Base-by-base conservation (phyloP, 768 basidiomycete species). In the Rhizopogon vulgaris region DNA sequence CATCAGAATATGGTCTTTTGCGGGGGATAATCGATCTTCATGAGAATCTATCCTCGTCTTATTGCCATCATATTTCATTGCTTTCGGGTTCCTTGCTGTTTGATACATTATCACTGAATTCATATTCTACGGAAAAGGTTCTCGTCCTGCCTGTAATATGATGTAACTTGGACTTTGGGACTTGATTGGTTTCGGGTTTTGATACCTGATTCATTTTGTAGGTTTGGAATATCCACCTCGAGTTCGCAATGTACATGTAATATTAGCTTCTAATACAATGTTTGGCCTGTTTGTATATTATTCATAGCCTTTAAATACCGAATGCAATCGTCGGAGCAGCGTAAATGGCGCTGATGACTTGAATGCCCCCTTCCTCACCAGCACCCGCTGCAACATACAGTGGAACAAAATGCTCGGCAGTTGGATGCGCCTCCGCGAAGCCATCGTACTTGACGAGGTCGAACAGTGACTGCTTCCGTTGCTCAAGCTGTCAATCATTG, bases 371-470 rank as follows among this genome's bases (percentile, higher is more conserved):
- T 4, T 71, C 73, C 40, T 80, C 84, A 11, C 82, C 84, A 6
- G 86, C 88, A 3, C 86, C 89, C 1, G 81, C 84, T 4, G 84
- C 87, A 39, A 90, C 73, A 62, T 90, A 87, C 10, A 92, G 55
- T 8, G 90, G 90, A n/a, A 91, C 73, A 59, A 92, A 87, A 61
- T 93, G 89, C 24, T 93, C 90, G 56, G 83, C 82, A 1, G 85
- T 74, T 1, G 89, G 89, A 58, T 94, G 87, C 25, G 83, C 78
- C 0, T 71, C 58, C 3, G 82, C 75, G 74, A 87, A 92, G 9
- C 78, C 78, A 4, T 71, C 66, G 57, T 90, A 85, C 38, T 69
- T 68, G 8, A 74, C 71, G 52, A 93, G 70, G 7, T 68, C 65
- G 49, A 80, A 52, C 70, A 90, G 63, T 4, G 78, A 80, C 49